Conservation (phyloP, 2,329 filamentous ascomycete genomes). For the Pseudogymnoascus verrucosus region DNA sequence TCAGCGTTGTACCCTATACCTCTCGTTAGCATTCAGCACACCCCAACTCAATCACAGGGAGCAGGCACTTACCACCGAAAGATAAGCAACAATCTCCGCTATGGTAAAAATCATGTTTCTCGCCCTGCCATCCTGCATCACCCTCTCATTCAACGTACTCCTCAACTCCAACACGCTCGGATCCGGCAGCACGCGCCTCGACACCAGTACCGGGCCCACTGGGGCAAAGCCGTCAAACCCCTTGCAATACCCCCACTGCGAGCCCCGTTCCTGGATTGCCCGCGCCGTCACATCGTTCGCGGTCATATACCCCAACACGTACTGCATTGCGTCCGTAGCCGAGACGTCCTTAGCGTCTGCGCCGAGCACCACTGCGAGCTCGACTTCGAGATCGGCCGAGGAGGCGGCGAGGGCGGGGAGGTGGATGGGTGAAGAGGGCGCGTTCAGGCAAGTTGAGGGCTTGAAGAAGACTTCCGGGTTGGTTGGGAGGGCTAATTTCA, state of each 20-base stretch:
- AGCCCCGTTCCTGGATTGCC: slow-evolving; percentile 44
- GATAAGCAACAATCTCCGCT: slow-evolving; percentile 32
- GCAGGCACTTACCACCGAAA: slow-evolving; percentile 6
- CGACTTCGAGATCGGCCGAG: slow-evolving; percentile 33
- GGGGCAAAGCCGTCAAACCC: slow-evolving; percentile 51
- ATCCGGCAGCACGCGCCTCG: slow-evolving; percentile 31
- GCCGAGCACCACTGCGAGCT: slow-evolving; percentile 13
- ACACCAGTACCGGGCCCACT: slow-evolving; percentile 42
- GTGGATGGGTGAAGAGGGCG: slow-evolving; percentile 44
- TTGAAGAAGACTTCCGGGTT: slow-evolving; percentile 53
- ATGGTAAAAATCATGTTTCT: slow-evolving; percentile 48
- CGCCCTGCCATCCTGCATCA: slow-evolving; percentile 37
- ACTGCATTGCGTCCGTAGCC: slow-evolving; percentile 47
- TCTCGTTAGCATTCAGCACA: slow-evolving; percentile 18
- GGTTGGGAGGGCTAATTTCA: slow-evolving; percentile 42
- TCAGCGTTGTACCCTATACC: slow-evolving; percentile 25
- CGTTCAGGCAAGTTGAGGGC: slow-evolving; percentile 43
- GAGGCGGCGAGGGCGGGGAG: slow-evolving; percentile 46
- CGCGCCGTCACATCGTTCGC: slow-evolving; percentile 57
- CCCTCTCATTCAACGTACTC: slow-evolving; percentile 40
- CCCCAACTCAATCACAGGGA: background rate
- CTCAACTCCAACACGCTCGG: slow-evolving; percentile 31
- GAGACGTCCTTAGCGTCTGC: slow-evolving; percentile 39
- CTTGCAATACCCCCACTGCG: slow-evolving; percentile 52
- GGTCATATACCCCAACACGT: slow-evolving; percentile 56